Evolutionary conservation across 495 filamentous ascomycete genomes (phyloP), one percentile per base, ranked within the genome.

Genomic region (Aspergillus wentii): DNA sequence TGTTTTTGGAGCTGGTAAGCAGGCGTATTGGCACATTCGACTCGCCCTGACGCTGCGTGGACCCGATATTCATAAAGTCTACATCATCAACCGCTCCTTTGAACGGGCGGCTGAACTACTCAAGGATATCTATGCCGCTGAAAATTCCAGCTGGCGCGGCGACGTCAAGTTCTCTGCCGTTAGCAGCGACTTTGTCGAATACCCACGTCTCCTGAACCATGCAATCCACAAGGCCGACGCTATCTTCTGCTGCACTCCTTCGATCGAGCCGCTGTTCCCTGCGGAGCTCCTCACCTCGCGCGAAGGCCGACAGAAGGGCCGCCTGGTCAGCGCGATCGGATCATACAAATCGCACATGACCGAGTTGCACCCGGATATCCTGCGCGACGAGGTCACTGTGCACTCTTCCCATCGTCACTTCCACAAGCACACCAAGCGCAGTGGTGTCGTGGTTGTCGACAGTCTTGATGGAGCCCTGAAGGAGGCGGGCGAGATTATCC

Each of bases 11-110:
- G 79, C 83, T 9, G 91, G 91, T 16, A 77, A 81, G 44, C 90
- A 95, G 62, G 92, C 92, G 8, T 88, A 86, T 60, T 98, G 91
- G 91, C 89, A 95, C 59, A 78, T 90, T 35, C 85, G 88, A 1
- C 73, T 95, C 9, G 78, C 87, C 1, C 67, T 98, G 16, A 70
- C 87, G 14, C 69, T 94, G 10, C 79, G 83, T 11, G 81, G 83
- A 0, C 44, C 60, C 10, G 86, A 85, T 5, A 82, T 94, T 48
- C 76, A 81, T 42, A 75, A 82, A 32, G 74, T 95, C 11, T 79
- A 83, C 64, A 83, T 95, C 47, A 75, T 94, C 46, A 90, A 87
- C 54, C 78, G 77, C 30, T 80, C 78, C 7, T 85, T 84, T 51
- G 72, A 80, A 1, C 74, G 70, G 3, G 79, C 81, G 2, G 65